A percentile compares a stretch with the other conserved stretches of the same genome.
Evolutionary conservation across 2,329 filamentous ascomycete genomes (phyloP).

Genomic region (Colletotrichum trifolii): DNA sequence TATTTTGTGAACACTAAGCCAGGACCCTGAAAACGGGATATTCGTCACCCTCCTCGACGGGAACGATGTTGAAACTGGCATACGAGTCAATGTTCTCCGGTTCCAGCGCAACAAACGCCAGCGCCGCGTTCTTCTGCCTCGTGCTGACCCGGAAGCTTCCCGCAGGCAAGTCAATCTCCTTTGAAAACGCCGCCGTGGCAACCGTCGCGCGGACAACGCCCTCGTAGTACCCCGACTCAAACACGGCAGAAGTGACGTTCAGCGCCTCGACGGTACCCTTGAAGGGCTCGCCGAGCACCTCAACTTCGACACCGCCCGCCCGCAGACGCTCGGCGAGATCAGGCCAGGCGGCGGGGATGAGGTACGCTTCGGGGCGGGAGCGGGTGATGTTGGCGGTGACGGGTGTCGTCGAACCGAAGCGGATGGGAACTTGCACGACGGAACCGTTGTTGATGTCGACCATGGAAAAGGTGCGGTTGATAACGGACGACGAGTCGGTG

Average conservation of each 20-base stretch:
- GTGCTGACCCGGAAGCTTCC: slow-evolving; percentile 47
- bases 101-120: slow-evolving; percentile 45
- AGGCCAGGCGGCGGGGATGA: slow-evolving; percentile 44
- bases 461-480: slow-evolving; percentile 41
- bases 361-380: slow-evolving; percentile 43
- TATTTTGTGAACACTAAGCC: neutral
- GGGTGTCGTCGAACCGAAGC: slow-evolving; percentile 44
- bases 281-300: slow-evolving; percentile 41
- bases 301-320: slow-evolving; percentile 41
- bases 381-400: slow-evolving; percentile 44
- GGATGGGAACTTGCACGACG: slow-evolving; percentile 43
- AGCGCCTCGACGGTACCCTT: slow-evolving; percentile 44
- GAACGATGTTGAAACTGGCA: slow-evolving; percentile 45
- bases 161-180: slow-evolving; percentile 40
- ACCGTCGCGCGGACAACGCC: slow-evolving; percentile 42
- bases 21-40: slow-evolving; percentile 45
- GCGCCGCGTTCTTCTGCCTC: slow-evolving; percentile 45
- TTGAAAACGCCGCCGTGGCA: slow-evolving; percentile 36
- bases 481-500: slow-evolving; percentile 41
- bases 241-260: slow-evolving; percentile 39
- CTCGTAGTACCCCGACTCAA: slow-evolving; percentile 44
- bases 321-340: slow-evolving; percentile 43
- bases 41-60: slow-evolving; percentile 43
- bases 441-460: slow-evolving; percentile 42
- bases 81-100: slow-evolving; percentile 50